Evolutionary conservation across 2,329 filamentous ascomycete genomes (phyloP).

Genomic region (Colletotrichum godetiae): DNA sequence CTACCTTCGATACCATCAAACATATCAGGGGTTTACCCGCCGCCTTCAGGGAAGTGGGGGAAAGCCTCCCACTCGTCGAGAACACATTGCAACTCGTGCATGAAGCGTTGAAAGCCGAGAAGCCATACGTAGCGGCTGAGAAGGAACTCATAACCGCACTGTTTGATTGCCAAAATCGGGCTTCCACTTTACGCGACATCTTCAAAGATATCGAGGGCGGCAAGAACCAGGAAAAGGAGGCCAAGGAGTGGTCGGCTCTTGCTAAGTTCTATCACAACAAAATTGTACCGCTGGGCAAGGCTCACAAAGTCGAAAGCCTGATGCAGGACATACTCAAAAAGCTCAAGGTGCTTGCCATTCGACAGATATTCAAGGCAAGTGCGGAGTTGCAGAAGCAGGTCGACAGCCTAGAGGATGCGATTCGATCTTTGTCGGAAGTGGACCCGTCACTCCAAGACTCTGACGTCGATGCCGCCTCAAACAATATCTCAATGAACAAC

Average conservation of each 20-base stretch:
- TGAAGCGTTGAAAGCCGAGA: background rate
- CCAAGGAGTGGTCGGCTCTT: conserved; percentile 2
- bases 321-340: conserved; percentile 14
- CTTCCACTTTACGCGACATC: background rate
- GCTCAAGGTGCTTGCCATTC: conserved; percentile 11
- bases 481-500: background rate
- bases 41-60: conserved; percentile 10
- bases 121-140: background rate
- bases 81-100: conserved; percentile 7
- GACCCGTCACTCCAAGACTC: conserved; percentile 18
- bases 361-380: conserved; percentile 4
- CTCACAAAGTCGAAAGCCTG: conserved; percentile 17
- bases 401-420: conserved; percentile 1
- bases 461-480: conserved; percentile 2
- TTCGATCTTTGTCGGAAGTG: conserved; percentile 11
- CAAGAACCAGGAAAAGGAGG: background rate
- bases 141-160: background rate
- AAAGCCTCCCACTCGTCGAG: conserved; percentile 6
- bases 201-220: conserved; percentile 6
- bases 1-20: conserved; percentile 1
- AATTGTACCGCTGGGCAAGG: conserved; percentile 6
- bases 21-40: conserved; percentile 15
- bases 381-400: conserved; percentile 7
- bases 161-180: background rate
- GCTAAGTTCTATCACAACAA: conserved; percentile 11